These are phyloP conservation scores for Apodospora peruviana DNA, from an alignment of 495 filamentous ascomycete genomes.

Conservation along the genomic window DNA sequence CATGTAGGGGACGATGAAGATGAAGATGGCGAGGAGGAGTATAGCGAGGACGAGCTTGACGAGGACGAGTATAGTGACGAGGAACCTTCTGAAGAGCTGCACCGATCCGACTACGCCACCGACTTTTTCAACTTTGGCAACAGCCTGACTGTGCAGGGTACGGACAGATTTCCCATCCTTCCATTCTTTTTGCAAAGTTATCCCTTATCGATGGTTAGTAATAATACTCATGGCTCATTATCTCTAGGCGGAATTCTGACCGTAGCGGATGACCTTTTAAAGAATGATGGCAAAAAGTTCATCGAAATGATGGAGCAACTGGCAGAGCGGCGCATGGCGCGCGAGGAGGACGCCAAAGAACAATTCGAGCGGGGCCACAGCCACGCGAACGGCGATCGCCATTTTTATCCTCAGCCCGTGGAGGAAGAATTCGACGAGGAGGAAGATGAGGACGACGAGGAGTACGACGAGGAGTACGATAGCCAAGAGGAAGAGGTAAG, in stretches of 20 bases:
- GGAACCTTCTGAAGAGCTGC: slow-evolving; percentile 50
- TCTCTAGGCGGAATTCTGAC: slow-evolving; percentile 91
- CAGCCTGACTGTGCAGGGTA: slow-evolving; percentile 95
- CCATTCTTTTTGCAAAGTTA: slow-evolving; percentile 31
- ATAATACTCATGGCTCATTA: slow-evolving; percentile 38
- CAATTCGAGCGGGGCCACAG: slow-evolving; percentile 59
- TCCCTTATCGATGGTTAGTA: slow-evolving; percentile 26
- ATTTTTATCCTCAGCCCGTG: slow-evolving; percentile 54
- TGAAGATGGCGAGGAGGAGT: slow-evolving; percentile 43
- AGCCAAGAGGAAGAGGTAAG: slow-evolving; percentile 74
- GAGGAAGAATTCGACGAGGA: slow-evolving; percentile 66
- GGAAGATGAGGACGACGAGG: slow-evolving; percentile 67
- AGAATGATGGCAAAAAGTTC: slow-evolving; percentile 99
- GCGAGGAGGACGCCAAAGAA: slow-evolving; percentile 85
- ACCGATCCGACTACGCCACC: slow-evolving; percentile 59
- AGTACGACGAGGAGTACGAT: slow-evolving; percentile 84
- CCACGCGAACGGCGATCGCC: slow-evolving; percentile 42
- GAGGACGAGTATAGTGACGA: slow-evolving; percentile 53
- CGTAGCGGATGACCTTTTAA: slow-evolving; percentile 94
- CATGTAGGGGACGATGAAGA: slow-evolving; percentile 59
- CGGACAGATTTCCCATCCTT: slow-evolving; percentile 36
- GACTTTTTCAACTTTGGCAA: slow-evolving; percentile 98
- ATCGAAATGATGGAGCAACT: slow-evolving; percentile 99
- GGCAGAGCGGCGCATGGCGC: slow-evolving; percentile 92
- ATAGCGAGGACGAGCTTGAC: slow-evolving; percentile 55